Evolutionary conservation across 1,139 yeast species (phyloP).

Genomic region (Arxiozyma telluris): DNA sequence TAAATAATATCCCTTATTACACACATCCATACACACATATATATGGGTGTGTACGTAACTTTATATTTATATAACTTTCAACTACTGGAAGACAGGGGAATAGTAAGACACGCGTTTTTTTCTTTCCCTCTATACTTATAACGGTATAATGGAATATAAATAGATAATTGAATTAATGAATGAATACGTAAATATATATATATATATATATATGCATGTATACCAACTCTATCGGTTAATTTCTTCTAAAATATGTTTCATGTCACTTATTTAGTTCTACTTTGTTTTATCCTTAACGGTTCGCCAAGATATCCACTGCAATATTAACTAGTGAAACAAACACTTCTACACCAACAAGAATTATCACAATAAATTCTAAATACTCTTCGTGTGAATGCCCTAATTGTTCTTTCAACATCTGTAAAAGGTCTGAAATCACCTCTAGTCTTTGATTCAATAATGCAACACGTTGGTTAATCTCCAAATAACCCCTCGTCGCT

Average conservation of each 20-base stretch:
- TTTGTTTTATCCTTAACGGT: constrained; percentile 2
- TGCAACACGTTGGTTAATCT: constrained; percentile 86
- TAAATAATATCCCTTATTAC: not conserved
- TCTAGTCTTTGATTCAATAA: constrained; percentile 83
- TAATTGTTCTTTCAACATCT: constrained; percentile 92
- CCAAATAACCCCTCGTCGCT: constrained; percentile 90
- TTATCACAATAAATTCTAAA: constrained; percentile 82
- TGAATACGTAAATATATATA: no score
- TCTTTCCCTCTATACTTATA: not conserved
- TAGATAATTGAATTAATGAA: no score
- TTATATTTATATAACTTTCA: not conserved
- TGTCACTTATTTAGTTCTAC: no score
- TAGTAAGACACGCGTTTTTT: not conserved
- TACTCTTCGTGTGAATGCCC: constrained; percentile 91
- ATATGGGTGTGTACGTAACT: no score
- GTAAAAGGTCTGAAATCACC: constrained; percentile 84
- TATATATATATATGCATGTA: not conserved
- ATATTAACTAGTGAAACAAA: constrained; percentile 76
- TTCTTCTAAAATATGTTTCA: not conserved
- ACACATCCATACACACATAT: not conserved
- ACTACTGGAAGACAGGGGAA: not conserved
- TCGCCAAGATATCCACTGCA: constrained; percentile 36
- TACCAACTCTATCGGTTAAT: not conserved
- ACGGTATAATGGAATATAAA: not conserved
- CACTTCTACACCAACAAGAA: constrained; percentile 88